Evolutionary conservation across 495 filamentous ascomycete genomes (phyloP), one percentile per base, ranked within the genome.

Genomic region (Aspergillus haitiensis): DNA sequence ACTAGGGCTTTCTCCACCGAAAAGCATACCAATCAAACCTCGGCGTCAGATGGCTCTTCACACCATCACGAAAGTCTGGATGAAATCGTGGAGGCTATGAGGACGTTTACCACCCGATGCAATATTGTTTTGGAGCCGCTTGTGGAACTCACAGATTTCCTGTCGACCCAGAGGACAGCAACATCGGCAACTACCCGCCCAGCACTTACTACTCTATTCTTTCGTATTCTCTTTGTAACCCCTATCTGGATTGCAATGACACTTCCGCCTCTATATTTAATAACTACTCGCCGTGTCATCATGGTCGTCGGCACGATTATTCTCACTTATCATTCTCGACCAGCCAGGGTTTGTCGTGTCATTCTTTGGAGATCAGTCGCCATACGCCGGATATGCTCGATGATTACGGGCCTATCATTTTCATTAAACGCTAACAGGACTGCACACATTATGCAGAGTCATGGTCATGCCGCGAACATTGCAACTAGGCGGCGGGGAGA

Each of bases 41-140:
- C 68, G 7, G 59, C 78, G 3, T 86, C 88, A 2, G 90, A 93
- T 61, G 52, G 84, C 76, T 50, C 79, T 50, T 87, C 84, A 44
- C 86, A 85, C 15, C 90, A 94, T 64, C 82, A 87, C 58, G 88
- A 89, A 73, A 97, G 92, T 42, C 77, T 99, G 40, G 94, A 99
- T 65, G 94, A 98, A 76, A 98, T 99, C 59, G 88, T 99, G 50
- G 92, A 97, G 63, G 93, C 89, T 0, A 76, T 99, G 60, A 88
- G 88, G 69, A 83, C 86, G 27, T 92, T 99, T 67, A 98, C 92
- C 2, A 86, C 85, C 5, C 80, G 94, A 46, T 96, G 95, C 74
- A 96, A 96, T 72, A 87, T 97, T 37, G 79, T 99, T 9, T 81
- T 97, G 16, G 92, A 96, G 62, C 94, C 94, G 5, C 81, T 96